Evolutionary conservation across 2,329 filamentous ascomycete species (phyloP).

Genomic region (Penicillium palitans): DNA sequence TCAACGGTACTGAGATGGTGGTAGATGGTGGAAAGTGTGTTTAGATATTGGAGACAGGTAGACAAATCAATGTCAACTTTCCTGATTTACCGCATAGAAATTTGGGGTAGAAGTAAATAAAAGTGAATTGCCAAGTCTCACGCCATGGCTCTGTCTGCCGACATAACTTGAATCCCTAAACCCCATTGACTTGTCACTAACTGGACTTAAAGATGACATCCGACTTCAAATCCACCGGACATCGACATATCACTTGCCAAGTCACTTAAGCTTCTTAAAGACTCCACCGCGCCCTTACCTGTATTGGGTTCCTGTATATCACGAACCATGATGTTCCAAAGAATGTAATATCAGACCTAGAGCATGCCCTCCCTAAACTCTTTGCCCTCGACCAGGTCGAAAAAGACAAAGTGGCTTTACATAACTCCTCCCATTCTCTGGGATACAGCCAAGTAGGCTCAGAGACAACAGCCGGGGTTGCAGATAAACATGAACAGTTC

Average conservation of each 20-base stretch:
- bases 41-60: conserved; percentile 14
- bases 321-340: conserved; percentile 25
- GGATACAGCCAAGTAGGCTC: conserved; percentile 2
- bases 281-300: conserved; percentile 26
- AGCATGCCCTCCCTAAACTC: conserved; percentile 4
- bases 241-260: conserved; percentile 49
- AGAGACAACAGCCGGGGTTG: neutral
- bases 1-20: conserved; percentile 71
- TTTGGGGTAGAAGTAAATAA: neutral
- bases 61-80: neutral
- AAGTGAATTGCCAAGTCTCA: neutral
- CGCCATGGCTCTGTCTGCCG: neutral
- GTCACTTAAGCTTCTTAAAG: conserved; percentile 4
- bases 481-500: neutral
- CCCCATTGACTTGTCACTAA: neutral
- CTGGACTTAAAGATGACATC: conserved; percentile 7
- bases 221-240: conserved; percentile 40
- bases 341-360: conserved; percentile 19
- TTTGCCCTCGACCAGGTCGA: neutral
- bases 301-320: conserved; percentile 31
- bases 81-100: neutral
- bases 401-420: neutral
- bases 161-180: neutral
- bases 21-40: conserved; percentile 58
- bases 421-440: neutral